Evolutionary conservation across 139 green algal species (phyloP), one percentile per base, ranked within the genome.

Genomic region (Zygnema cylindricum): DNA sequence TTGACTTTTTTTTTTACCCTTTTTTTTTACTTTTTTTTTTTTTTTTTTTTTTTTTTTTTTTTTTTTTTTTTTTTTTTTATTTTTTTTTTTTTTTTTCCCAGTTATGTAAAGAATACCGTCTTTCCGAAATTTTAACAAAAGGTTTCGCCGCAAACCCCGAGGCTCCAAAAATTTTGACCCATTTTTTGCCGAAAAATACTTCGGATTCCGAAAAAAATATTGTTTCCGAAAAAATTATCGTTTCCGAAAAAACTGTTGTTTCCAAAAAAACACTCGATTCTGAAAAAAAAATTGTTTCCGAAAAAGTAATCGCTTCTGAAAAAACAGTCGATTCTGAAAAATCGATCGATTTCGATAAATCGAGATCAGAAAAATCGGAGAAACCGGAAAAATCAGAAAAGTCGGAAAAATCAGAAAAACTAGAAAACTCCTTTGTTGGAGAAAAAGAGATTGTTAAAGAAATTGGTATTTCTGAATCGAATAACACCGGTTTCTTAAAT

Each of bases 81-180:
- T 63, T 25, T 25, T 7, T 16, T 63, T 63, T 63, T 25, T 63
- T 7, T 7, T 63, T 79, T 85, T 11, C 7, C 21, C 77, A 85
- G 77, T 55, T 85, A 21, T 85, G 77, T 85, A 23, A 23, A 21
- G 77, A 85, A 11, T 55, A 54, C 77, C 77, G 77, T 23, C 22
- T 39, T 36, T 85, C 77, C 32, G 77, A 36, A 21, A 85, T 85
- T 55, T 54, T 85, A 7, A 22, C 54, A 11, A 36, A 54, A 23
- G 77, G 77, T 23, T 85, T 85, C 22, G 81, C 81, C 21, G 77
- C 77, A 22, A 7, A 36, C 38, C 16, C 22, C 21, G 16, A 11
- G 3, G 35, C 57, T 2, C 77, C 77, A 22, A 11, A 2, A 3
- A 23, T 81, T 55, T n/a, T n/a, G n/a, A n/a, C n/a, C n/a, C n/a